Base-by-base conservation (phyloP, 768 basidiomycete species). In the Naganishia antarctica region DNA sequence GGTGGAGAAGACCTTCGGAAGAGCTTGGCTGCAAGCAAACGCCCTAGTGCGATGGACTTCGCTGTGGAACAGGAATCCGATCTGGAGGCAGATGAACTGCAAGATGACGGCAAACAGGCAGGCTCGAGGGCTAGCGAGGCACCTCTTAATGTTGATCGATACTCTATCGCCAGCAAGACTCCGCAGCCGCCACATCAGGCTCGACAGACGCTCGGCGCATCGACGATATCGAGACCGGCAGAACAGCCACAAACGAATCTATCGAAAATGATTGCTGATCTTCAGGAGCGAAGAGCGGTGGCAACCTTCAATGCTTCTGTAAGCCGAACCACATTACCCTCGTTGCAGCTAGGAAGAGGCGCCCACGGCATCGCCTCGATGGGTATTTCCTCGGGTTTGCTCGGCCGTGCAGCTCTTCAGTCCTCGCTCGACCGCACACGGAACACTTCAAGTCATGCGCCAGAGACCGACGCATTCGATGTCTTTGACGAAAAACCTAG, bases 1-100 rank as follows among this genome's bases (percentile, higher is more conserved):
- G 66, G 73, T 65, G 59, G 63, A 70, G 48, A 66, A 63, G 63
- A 53, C 37, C 32, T 73, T 18, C 68, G 73, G 60, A 59, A 63
- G 53, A 66, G 68, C 26, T 49, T 68, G 60, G 68, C 60, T n/a
- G 64, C 45, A 7, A 57, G 53, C 25, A 57, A 57, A 40, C n/a
- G 53, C 6, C 53, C 53, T 12, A 57, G 53, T n/a, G 40, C 53
- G 7, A 8, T 34, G 8, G 34, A 57, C 4, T 18, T 3, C 23
- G 23, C 31, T 1, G 18, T 34, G 53, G 53, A 41, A 4, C 34
- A 57, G 4, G 53, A 26, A 40, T 41, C 53, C 1, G 53, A 57
- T 18, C 11, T 40, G 21, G 53, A 57, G 26, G 53, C 37, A 13
- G 53, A 57, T 40, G 37, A 57, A 26, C 18, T 57, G 53, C 15